These are phyloP conservation scores for Rhodosporidiobolus sp. DNA, from an alignment of 768 basidiomycete species.

Conservation along the genomic window DNA sequence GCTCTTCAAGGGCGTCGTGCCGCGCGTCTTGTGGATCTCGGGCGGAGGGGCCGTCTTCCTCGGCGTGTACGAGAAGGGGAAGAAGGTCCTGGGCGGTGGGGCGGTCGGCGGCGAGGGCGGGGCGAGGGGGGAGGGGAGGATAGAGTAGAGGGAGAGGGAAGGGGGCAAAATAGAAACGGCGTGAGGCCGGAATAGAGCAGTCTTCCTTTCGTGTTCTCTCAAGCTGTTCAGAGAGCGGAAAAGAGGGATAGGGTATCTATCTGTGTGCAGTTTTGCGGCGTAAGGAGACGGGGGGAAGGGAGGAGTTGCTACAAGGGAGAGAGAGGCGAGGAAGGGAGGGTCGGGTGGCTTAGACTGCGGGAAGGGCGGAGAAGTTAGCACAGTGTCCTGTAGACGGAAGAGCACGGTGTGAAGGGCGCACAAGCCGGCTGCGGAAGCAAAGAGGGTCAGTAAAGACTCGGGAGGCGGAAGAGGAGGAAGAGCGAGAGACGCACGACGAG, in stretches of 20 bases:
- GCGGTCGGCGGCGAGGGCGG: background rate
- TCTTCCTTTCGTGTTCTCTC: background rate
- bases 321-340: background rate
- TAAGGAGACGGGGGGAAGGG: too few relatives aligned
- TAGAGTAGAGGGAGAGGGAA: background rate
- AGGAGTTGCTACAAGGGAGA: background rate
- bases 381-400: too few relatives aligned
- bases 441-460: background rate
- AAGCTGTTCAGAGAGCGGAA: background rate
- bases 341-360: too few relatives aligned
- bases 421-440: background rate
- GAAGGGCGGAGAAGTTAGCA: too few relatives aligned
- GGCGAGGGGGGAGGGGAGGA: background rate
- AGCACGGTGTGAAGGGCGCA: background rate
- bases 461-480: background rate
- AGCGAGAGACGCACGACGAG: slow-evolving; percentile 11
- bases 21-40: slow-evolving; percentile 93
- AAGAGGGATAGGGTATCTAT: background rate
- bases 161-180: background rate
- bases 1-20: slow-evolving; percentile 80
- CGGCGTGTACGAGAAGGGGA: slow-evolving; percentile 86
- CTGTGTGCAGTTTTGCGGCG: background rate
- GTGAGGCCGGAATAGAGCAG: too few relatives aligned
- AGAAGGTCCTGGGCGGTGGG: slow-evolving; percentile 14
- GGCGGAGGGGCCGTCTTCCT: slow-evolving; percentile 95